A percentile compares a stretch with the other conserved stretches of the same genome.
These are phyloP conservation scores for Ceratobasidium sp. DNA, from an alignment of 1,284 basidiomycete genomes.

Conservation along the genomic window DNA sequence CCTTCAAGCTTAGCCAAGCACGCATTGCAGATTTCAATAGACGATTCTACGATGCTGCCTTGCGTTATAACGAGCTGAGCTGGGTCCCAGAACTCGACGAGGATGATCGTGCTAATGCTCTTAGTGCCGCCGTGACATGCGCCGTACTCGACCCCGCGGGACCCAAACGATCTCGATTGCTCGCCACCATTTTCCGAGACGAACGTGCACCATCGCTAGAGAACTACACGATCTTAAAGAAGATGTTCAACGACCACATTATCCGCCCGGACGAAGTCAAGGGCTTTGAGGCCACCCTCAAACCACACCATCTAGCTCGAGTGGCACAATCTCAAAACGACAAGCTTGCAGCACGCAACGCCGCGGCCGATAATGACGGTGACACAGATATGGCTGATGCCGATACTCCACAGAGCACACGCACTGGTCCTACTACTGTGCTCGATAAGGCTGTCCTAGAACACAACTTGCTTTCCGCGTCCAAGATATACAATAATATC, in stretches of 20 bases:
- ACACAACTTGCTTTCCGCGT: constrained; percentile 94
- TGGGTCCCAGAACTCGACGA: constrained; percentile 87
- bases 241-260: constrained; percentile 98
- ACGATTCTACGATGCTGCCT: constrained; percentile 93
- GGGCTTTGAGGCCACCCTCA: constrained; percentile 85
- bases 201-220: constrained; percentile 81
- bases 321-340: constrained; percentile 82
- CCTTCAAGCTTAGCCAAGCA: constrained; percentile 89
- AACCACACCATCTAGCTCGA: constrained; percentile 89
- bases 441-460: constrained; percentile 97
- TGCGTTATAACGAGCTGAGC: constrained; percentile 91
- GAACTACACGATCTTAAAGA: constrained; percentile 87
- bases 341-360: constrained; percentile 67
- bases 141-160: constrained; percentile 97
- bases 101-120: constrained; percentile 82
- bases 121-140: constrained; percentile 92
- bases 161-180: constrained; percentile 87
- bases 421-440: constrained; percentile 90
- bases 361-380: constrained; percentile 58
- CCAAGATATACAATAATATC: constrained; percentile 94
- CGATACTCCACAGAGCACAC: constrained; percentile 62
- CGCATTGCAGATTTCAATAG: constrained; percentile 89
- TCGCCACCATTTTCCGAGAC: constrained; percentile 91
- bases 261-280: constrained; percentile 86
- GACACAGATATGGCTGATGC: constrained; percentile 55